Evolutionary conservation across 768 basidiomycete species (phyloP).

Genomic region (Phallus indusiatus): DNA sequence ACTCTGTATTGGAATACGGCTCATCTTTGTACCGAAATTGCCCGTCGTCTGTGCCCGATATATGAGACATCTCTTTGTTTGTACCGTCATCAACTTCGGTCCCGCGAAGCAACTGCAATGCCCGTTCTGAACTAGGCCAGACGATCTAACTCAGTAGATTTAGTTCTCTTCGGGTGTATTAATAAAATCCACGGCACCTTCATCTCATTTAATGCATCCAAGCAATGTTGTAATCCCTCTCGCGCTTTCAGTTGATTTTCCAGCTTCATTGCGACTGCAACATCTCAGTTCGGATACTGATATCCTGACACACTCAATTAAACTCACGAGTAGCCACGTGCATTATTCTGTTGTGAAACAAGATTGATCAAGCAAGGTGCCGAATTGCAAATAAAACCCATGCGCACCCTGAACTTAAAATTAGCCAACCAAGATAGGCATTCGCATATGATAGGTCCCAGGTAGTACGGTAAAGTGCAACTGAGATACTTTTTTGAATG

Average conservation of each 20-base stretch:
- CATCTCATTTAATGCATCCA: conserved; percentile 58
- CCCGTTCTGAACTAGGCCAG: conserved; percentile 16
- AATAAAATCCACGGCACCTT: conserved; percentile 25
- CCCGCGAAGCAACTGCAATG: conserved; percentile 14
- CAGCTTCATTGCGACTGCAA: conserved; percentile 52
- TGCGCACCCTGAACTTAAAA: conserved; percentile 13
- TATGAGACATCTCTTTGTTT: not conserved
- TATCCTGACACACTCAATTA: no score
- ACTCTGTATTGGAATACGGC: no score
- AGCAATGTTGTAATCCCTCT: conserved; percentile 53
- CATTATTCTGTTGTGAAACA: conserved; percentile 54
- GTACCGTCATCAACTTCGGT: conserved; percentile 9
- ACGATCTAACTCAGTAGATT: conserved; percentile 7
- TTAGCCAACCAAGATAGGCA: conserved; percentile 10
- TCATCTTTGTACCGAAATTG: no score
- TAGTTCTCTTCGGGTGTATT: not conserved
- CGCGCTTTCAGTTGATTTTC: conserved; percentile 55
- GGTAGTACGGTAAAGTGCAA: not conserved
- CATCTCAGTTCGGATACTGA: no score
- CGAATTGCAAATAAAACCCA: conserved; percentile 1
- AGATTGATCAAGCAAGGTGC: not conserved
- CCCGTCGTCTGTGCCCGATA: not conserved
- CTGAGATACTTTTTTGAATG: conserved; percentile 11
- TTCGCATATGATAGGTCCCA: conserved; percentile 9
- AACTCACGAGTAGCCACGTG: conserved; percentile 62